Base-by-base conservation (phyloP, 2,329 filamentous ascomycete genomes). In the Coniochaeta sp. region DNA sequence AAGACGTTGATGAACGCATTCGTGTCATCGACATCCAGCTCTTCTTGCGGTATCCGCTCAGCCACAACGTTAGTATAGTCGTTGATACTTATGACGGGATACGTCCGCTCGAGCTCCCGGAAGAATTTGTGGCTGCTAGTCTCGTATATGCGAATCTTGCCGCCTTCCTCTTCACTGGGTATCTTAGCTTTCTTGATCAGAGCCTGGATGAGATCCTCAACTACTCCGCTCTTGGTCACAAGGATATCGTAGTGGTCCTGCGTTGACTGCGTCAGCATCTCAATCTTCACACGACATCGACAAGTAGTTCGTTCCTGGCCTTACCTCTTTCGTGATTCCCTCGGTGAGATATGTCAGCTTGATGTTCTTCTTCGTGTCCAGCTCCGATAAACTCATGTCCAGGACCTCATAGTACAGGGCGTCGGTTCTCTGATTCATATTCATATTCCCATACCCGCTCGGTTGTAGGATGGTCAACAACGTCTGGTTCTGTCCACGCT, bases 361-460 rank as follows among this genome's bases (percentile, higher is more conserved):
- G 64, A 98, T 78, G 60, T 79, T 85, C 78, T 96, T 97, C 79
- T 96, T 95, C 60, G 90, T 95, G 70, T 99, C 95, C 50, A 96
- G 81, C 73, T 99, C 96, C 26, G 90, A 89, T 55, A 99, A 77
- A 68, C 91, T 96, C 79, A 97, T 96, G 64, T 99, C 95, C 44
- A 99, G 78, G 30, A 98, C 85, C 72, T 99, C 95, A 70, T 93
- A 99, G 73, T 88, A 98, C 58, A 99, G 79, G 0, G 89, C 85
- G 73, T 98, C 93, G 22, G 82, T 76, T 59, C 87, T 83, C 69
- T 92, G 89, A 34, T 82, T 86, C 60, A 83, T 83, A 65, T 87
- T 89, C 57, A 88, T 82, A 65, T 91, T 89, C 12, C 82, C 82
- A 65, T 86, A 86, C 58, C 90, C 90, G 58, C 88, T 85, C 12